Percentiles rank a stretch among this genome's conserved stretches.
Conservation (phyloP, 805 yeast species). For the Pichia paraexigua region DNA sequence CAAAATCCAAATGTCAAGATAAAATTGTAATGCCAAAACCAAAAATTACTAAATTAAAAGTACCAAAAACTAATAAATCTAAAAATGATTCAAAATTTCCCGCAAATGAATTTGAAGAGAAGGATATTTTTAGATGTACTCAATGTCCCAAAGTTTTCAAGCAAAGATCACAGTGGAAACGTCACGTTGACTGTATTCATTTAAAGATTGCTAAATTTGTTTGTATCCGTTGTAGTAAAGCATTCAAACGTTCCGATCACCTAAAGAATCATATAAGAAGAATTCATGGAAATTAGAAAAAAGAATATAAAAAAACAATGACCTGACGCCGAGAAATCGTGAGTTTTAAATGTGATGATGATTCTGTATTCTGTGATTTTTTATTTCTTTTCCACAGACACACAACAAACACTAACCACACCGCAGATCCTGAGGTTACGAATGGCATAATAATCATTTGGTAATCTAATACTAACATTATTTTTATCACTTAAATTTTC, state of each 20-base stretch:
- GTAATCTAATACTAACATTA: background rate
- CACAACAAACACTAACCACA: background rate
- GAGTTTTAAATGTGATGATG: background rate
- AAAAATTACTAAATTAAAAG: conserved; percentile 1
- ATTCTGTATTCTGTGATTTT: background rate
- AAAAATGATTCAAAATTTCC: background rate
- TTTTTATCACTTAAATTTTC: background rate
- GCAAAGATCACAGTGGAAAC: conserved; percentile 57
- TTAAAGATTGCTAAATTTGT: conserved; percentile 43
- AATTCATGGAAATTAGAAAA: conserved; percentile 15
- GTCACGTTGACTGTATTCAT: conserved; percentile 63
- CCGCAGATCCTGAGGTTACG: background rate
- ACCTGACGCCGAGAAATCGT: background rate
- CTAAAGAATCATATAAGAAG: conserved; percentile 55
- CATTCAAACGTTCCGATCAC: conserved; percentile 61
- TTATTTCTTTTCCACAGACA: background rate
- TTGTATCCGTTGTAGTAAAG: conserved; percentile 50
- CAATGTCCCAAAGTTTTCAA: conserved; percentile 40
- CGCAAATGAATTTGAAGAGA: background rate
- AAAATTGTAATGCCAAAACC: background rate
- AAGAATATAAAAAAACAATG: too few species aligned
- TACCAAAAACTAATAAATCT: background rate
- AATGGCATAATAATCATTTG: background rate
- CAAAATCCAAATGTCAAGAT: background rate
- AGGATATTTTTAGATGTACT: conserved; percentile 20